These are phyloP conservation scores for Scheffersomyces coipomensis DNA, from an alignment of 805 yeast genomes.

Conservation along the genomic window DNA sequence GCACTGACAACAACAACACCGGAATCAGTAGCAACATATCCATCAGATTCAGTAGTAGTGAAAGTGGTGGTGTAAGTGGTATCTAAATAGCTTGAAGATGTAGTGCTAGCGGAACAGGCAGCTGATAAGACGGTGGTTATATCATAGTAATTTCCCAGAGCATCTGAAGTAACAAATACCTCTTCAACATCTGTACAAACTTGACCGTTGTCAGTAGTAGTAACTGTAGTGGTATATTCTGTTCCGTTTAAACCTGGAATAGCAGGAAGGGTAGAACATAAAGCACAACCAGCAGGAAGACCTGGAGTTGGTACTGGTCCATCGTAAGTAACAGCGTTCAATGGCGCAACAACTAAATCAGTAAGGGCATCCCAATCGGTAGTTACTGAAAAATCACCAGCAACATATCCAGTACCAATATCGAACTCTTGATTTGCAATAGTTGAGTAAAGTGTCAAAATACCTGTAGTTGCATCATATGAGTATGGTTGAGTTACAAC, in stretches of 20 bases:
- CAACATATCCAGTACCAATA: constrained; percentile 23
- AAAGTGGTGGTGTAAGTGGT: constrained; percentile 14
- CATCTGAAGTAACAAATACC: constrained; percentile 7
- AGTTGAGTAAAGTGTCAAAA: constrained; percentile 14
- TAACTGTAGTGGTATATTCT: constrained; percentile 12
- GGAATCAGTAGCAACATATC: constrained; percentile 12
- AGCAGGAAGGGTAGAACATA: constrained; percentile 15
- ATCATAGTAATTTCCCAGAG: constrained; percentile 6
- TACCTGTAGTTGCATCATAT: constrained; percentile 15
- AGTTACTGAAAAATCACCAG: constrained; percentile 8
- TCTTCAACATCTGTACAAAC: constrained; percentile 8
- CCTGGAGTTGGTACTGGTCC: constrained; percentile 17
- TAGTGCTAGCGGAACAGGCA: constrained; percentile 11
- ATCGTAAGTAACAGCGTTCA: constrained; percentile 14
- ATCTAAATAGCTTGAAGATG: background rate
- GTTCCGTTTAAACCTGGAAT: constrained; percentile 14
- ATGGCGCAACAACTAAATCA: constrained; percentile 10
- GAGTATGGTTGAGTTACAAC: constrained; percentile 3
- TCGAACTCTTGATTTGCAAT: constrained; percentile 9
- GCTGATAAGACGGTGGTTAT: constrained; percentile 1
- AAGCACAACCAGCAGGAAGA: constrained; percentile 17
- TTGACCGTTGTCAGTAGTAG: constrained; percentile 1
- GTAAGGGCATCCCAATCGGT: constrained; percentile 17
- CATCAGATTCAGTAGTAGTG: constrained; percentile 11
- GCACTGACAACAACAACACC: constrained; percentile 11